phyloP scores from a whole-genome alignment of 1,139 yeast species.

The Pichia sp. region DNA sequence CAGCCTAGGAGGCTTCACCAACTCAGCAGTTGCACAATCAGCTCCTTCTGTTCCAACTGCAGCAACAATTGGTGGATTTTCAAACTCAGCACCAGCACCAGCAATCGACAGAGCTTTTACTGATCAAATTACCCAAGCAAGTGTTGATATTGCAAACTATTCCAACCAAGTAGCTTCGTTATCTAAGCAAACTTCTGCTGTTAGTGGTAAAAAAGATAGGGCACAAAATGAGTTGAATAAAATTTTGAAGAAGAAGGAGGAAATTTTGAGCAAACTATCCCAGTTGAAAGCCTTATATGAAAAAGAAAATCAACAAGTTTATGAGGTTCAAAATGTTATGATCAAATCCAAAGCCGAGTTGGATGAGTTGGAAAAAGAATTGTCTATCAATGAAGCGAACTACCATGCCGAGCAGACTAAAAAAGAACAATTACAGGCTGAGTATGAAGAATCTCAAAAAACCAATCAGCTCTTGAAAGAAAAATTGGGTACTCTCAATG shows the following conservation, averaged over 20 bases:
- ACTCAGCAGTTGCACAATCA: conserved; percentile 9
- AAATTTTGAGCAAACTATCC: conserved; percentile 65
- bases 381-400: conserved; percentile 77
- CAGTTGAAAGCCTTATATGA: conserved; percentile 70
- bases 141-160: conserved; percentile 81
- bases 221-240: conserved; percentile 73
- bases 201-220: conserved; percentile 65
- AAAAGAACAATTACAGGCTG: conserved; percentile 55
- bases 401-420: conserved; percentile 68
- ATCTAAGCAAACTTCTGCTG: conserved; percentile 64
- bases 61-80: conserved; percentile 16
- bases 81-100: conserved; percentile 20
- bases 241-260: conserved; percentile 60
- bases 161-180: conserved; percentile 81
- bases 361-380: conserved; percentile 67
- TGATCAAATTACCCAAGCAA: conserved; percentile 68
- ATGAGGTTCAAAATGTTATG: conserved; percentile 61
- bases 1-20: conserved; percentile 12
- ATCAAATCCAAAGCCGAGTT: conserved; percentile 61
- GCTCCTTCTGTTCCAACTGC: conserved; percentile 15
- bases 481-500: conserved; percentile 59
- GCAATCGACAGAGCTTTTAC: conserved; percentile 38
- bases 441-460: conserved; percentile 61
- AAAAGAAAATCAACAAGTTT: conserved; percentile 70
- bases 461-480: conserved; percentile 64